Percentiles rank a stretch among this genome's conserved stretches.
Evolutionary conservation across 495 filamentous ascomycete genomes (phyloP).

Genomic region (Xylaria scruposa): DNA sequence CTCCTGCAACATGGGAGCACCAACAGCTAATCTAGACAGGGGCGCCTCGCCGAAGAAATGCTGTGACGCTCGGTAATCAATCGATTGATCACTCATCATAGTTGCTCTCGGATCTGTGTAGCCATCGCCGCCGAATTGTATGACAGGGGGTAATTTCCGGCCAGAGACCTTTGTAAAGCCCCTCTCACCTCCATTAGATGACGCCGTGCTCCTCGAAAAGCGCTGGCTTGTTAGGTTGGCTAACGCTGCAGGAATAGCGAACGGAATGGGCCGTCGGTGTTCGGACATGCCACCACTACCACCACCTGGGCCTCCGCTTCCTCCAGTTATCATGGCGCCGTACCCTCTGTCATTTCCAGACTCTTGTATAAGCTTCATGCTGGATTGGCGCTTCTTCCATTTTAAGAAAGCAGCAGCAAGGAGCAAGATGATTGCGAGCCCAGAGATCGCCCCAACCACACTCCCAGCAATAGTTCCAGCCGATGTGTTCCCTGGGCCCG

Average conservation of each 20-base stretch:
- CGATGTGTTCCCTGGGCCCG: constrained; percentile 26
- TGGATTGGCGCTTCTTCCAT: constrained; percentile 58
- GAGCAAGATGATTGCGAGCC: constrained; percentile 63
- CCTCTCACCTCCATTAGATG: constrained; percentile 55
- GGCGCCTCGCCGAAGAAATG: constrained; percentile 47
- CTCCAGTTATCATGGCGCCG: constrained; percentile 37
- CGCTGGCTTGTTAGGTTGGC: constrained; percentile 53
- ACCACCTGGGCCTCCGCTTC: constrained; percentile 40
- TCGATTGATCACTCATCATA: constrained; percentile 52
- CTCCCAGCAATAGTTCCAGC: constrained; percentile 63
- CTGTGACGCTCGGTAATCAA: constrained; percentile 58
- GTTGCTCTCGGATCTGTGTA: constrained; percentile 65
- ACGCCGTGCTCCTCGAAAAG: constrained; percentile 53
- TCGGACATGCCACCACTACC: constrained; percentile 50
- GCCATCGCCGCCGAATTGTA: constrained; percentile 73
- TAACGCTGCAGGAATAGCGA: constrained; percentile 63
- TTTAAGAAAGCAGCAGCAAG: constrained; percentile 61
- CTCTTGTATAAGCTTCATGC: constrained; percentile 42
- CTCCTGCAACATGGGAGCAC: constrained; percentile 55
- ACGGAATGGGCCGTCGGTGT: constrained; percentile 54
- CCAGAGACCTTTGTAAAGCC: constrained; percentile 68
- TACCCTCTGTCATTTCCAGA: constrained; percentile 37
- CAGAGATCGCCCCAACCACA: constrained; percentile 70
- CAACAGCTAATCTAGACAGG: constrained; percentile 47
- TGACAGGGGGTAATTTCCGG: constrained; percentile 73